These are phyloP conservation scores for Furcasterigmium sp. DNA, from an alignment of 2,329 filamentous ascomycete genomes.

Conservation along the genomic window DNA sequence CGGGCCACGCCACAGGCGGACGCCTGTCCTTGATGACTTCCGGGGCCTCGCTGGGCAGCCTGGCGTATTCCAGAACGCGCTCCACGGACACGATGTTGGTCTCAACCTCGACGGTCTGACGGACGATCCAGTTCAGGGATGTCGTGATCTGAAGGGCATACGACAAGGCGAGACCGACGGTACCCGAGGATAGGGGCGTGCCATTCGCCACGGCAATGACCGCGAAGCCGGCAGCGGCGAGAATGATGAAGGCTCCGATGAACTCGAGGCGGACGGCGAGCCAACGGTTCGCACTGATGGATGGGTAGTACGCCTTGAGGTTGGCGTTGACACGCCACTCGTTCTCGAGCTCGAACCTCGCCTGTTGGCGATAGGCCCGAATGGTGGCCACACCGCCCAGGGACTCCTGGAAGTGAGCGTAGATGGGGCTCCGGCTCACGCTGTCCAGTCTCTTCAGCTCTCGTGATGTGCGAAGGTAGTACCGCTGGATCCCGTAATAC, in stretches of 20 bases:
- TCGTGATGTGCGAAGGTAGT: constrained; percentile 92
- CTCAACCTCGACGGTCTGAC: constrained; percentile 98
- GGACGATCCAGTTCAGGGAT: constrained; percentile 97
- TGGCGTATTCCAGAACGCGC: constrained; percentile 91
- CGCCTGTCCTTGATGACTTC: constrained; percentile 87
- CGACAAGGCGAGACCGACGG: constrained; percentile 91
- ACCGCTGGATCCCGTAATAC: constrained; percentile 92
- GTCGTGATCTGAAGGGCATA: constrained; percentile 96
- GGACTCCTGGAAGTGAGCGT: constrained; percentile 97
- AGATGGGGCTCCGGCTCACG: constrained; percentile 92
- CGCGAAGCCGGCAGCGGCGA: constrained; percentile 76
- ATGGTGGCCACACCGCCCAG: constrained; percentile 93
- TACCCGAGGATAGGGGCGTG: constrained; percentile 60
- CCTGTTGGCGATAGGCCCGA: constrained; percentile 85
- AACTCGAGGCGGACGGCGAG: constrained; percentile 92
- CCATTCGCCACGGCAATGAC: constrained; percentile 73
- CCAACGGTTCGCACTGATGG: constrained; percentile 92
- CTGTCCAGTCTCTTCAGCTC: constrained; percentile 96
- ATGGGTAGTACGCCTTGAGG: constrained; percentile 89
- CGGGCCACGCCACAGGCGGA: constrained; percentile 86
- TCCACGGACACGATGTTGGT: constrained; percentile 99
- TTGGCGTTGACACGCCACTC: constrained; percentile 98
- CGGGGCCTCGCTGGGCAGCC: constrained; percentile 85
- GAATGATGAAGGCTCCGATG: constrained; percentile 88
- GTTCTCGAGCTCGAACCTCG: constrained; percentile 85